Conservation (phyloP, 2,329 filamentous ascomycete species). For the Nemania sp. region DNA sequence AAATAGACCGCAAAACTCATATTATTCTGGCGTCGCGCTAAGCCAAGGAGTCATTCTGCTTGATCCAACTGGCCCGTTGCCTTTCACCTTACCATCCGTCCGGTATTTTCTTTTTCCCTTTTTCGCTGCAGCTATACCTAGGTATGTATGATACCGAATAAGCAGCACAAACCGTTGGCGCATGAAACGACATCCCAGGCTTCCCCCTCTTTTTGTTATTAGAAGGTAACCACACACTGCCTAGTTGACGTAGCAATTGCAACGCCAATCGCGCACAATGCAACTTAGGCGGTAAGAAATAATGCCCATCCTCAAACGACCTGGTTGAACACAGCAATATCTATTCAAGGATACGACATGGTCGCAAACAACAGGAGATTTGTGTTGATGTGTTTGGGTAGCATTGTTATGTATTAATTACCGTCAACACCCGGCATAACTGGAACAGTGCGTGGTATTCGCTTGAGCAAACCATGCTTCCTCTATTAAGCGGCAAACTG, state of each 20-base stretch:
- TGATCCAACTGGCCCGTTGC: slow-evolving; percentile 9
- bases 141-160: slow-evolving; percentile 8
- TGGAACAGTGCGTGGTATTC: slow-evolving; percentile 23
- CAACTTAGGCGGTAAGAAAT: background rate
- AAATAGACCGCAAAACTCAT: slow-evolving; percentile 23
- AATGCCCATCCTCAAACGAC: slow-evolving; percentile 11
- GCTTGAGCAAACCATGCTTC: slow-evolving; percentile 22
- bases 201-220: slow-evolving; percentile 11
- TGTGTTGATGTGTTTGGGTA: slow-evolving; percentile 17
- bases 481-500: background rate
- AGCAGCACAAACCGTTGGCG: slow-evolving; percentile 20
- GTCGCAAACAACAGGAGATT: background rate
- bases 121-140: slow-evolving; percentile 4
- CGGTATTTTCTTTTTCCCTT: background rate
- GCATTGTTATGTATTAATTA: slow-evolving; percentile 21
- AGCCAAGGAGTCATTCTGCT: slow-evolving; percentile 12
- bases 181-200: slow-evolving; percentile 24
- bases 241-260: slow-evolving; percentile 32
- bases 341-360: slow-evolving; percentile 21
- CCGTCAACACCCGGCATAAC: slow-evolving; percentile 29
- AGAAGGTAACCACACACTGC: slow-evolving; percentile 8
- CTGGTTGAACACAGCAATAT: slow-evolving; percentile 10
- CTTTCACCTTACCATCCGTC: slow-evolving; percentile 11
- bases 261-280: slow-evolving; percentile 11
- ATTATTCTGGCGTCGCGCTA: slow-evolving; percentile 19